These are phyloP conservation scores for Dioscorea zingiberensis DNA, from an alignment of 106 monocot genomes.

Conservation along the genomic window DNA sequence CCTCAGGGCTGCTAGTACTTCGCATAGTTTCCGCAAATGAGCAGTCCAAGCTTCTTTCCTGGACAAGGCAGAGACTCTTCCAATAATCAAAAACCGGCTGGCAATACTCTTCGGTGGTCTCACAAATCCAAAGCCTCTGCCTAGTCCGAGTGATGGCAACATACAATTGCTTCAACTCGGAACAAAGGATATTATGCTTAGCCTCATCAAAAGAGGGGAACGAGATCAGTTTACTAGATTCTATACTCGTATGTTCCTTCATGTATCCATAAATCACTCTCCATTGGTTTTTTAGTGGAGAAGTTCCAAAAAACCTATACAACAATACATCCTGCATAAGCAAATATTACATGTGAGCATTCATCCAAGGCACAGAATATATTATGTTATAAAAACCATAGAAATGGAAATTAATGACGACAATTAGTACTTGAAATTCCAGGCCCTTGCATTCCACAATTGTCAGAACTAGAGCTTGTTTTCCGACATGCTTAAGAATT, in stretches of 20 bases:
- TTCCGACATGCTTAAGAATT: slow-evolving; percentile 26
- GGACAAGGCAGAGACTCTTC: slow-evolving; percentile 52
- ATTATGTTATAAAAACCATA: no score
- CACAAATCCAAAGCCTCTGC: slow-evolving; percentile 74
- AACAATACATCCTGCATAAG: slow-evolving; percentile 57
- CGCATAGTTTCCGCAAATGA: slow-evolving; percentile 32
- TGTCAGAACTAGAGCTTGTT: slow-evolving; percentile 61
- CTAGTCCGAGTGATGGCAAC: slow-evolving; percentile 71
- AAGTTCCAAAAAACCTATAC: slow-evolving; percentile 61
- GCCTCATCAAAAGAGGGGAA: slow-evolving; percentile 36
- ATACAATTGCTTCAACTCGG: slow-evolving; percentile 74
- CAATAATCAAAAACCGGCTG: slow-evolving; percentile 73
- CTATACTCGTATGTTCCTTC: slow-evolving; percentile 13
- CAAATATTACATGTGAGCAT: neutral
- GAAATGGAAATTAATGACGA: no score
- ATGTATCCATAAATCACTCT: slow-evolving; percentile 65
- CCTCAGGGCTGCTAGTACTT: slow-evolving; percentile 31
- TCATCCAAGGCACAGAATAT: no score
- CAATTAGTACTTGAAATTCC: slow-evolving; percentile 67
- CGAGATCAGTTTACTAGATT: neutral
- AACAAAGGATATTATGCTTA: slow-evolving; percentile 51
- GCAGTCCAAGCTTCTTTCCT: slow-evolving; percentile 30
- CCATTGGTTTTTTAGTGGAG: slow-evolving; percentile 53
- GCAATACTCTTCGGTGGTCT: slow-evolving; percentile 28
- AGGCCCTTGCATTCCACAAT: slow-evolving; percentile 73